Conservation (phyloP, 2,329 filamentous ascomycete genomes). For the Metarhizium anisopliae region DNA sequence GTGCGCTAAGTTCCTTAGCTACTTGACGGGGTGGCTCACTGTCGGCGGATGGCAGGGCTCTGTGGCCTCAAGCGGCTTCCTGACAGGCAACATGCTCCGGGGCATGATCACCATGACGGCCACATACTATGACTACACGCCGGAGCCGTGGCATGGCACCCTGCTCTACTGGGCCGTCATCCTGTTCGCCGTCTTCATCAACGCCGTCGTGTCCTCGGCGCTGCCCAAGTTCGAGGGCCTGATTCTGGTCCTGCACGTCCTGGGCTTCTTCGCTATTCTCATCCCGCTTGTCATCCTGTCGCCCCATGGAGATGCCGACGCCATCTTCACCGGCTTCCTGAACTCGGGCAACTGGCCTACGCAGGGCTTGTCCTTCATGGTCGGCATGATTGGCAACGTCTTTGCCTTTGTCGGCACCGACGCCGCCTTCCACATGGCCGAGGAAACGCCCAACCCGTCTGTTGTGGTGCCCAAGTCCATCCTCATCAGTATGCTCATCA, state of each 20-base stretch:
- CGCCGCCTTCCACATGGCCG: constrained; percentile 23
- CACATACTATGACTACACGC: constrained; percentile 3
- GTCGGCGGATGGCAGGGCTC: constrained; percentile 37
- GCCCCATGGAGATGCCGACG: constrained; percentile 19
- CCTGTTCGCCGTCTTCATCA: constrained; percentile 37
- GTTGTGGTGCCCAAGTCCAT: constrained; percentile 41
- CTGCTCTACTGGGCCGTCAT: constrained; percentile 39
- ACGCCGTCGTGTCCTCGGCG: constrained; percentile 34
- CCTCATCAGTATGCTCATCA: constrained; percentile 37
- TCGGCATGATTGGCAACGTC: constrained; percentile 33
- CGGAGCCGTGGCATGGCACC: constrained; percentile 37
- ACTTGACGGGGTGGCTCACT: constrained; percentile 39
- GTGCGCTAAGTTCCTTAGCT: constrained; percentile 44
- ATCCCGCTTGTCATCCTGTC: constrained; percentile 22
- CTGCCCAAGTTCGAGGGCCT: constrained; percentile 42
- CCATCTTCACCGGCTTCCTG: constrained; percentile 35
- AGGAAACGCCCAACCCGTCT: constrained; percentile 39
- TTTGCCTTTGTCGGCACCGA: constrained; percentile 22
- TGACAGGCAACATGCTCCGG: constrained; percentile 39
- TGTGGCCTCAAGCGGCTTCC: constrained; percentile 25
- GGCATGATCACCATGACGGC: constrained; percentile 23
- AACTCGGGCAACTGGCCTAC: constrained; percentile 35
- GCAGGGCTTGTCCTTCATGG: constrained; percentile 34
- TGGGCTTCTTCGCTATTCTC: constrained; percentile 24
- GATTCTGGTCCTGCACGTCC: constrained; percentile 38